Evolutionary conservation across 2,329 filamentous ascomycete genomes (phyloP), one percentile per base, ranked within the genome.

Genomic region (Neonectria magnoliae): DNA sequence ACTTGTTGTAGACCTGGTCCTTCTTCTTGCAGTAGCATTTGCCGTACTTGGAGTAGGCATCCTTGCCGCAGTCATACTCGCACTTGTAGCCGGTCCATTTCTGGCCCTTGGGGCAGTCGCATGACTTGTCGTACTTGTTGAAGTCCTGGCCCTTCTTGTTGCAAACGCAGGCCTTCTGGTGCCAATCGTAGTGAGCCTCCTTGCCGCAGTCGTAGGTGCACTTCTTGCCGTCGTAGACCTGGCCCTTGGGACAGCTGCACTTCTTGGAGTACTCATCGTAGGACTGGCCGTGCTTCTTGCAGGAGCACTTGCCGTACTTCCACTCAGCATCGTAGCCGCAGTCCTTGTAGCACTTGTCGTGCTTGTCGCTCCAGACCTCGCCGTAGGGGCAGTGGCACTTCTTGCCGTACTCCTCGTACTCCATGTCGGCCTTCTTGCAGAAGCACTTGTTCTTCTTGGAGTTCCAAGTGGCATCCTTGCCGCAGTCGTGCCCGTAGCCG

Each of bases 161-260:
- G 29, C 56, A 58, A n/a, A 58, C 44, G 14, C 56, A 58, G 41
- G 33, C 29, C 29, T 36, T 36, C 51, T 54, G 33, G 33, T 14
- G 18, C n/a, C 18, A 51, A 7, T 48, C 22, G 44, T 56, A 64
- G 20, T 4, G 6, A 20, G 62, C 62, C 16, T 64, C 62, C 42
- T 60, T 55, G 18, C 56, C 56, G 25, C 62, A 64, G 50, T 60
- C 44, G 22, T 36, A 36, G 1, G 22, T 22, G 27, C 62, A 64
- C 36, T 47, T 52, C 38, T 50, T 36, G 4, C 57, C 57, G 22
- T 50, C 48, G 57, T 57, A 64, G 4, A 22, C 41, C 36, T 45
- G 38, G 8, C 57, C 51, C 14, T 18, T 29, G 16, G 62, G 33
- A 51, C 62, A 64, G n/a, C 29, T 18, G 57, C 62, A 64, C 3